A percentile compares a stretch with the other conserved stretches of the same genome.
Conservation (phyloP, 1,139 yeast genomes). For the Lodderomyces margitis region DNA sequence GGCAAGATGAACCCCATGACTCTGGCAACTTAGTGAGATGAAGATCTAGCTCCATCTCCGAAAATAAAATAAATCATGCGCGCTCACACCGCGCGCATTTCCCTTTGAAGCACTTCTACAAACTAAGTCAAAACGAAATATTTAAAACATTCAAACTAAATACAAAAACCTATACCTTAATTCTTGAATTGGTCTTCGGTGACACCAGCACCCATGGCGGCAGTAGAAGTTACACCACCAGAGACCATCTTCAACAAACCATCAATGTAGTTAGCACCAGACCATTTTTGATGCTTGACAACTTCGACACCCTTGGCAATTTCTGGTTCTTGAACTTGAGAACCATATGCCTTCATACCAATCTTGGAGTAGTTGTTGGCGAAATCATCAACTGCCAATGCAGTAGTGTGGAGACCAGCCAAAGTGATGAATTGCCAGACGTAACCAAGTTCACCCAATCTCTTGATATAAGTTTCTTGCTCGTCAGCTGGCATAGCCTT, state of each 20-base stretch:
- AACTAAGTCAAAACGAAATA: too few species aligned
- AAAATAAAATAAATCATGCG: too few species aligned
- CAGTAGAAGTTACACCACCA: conserved; percentile 94
- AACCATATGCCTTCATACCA: conserved; percentile 97
- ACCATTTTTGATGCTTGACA: conserved; percentile 98
- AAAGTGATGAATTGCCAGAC: conserved; percentile 98
- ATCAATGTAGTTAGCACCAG: conserved; percentile 97
- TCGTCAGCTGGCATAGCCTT: conserved; percentile 85
- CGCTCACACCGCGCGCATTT: too few species aligned
- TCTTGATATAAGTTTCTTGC: conserved; percentile 85
- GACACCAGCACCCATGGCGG: conserved; percentile 99
- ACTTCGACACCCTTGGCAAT: conserved; percentile 90
- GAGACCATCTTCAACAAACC: conserved; percentile 84
- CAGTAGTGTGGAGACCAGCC: conserved; percentile 96
- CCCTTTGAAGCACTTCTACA: too few species aligned
- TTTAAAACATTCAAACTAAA: conserved; percentile 2
- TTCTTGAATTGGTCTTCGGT: conserved; percentile 90
- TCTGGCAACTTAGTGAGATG: background rate
- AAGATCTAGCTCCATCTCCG: background rate
- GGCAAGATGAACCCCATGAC: conserved; percentile 33
- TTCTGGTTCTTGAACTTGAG: conserved; percentile 82
- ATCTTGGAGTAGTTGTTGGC: conserved; percentile 72
- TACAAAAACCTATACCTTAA: background rate
- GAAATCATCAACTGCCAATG: conserved; percentile 85
- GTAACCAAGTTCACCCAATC: conserved; percentile 87